Percentiles rank a stretch among this genome's conserved stretches.
Evolutionary conservation across 2,329 filamentous ascomycete species (phyloP).

Genomic region (Claviceps digitariae): DNA sequence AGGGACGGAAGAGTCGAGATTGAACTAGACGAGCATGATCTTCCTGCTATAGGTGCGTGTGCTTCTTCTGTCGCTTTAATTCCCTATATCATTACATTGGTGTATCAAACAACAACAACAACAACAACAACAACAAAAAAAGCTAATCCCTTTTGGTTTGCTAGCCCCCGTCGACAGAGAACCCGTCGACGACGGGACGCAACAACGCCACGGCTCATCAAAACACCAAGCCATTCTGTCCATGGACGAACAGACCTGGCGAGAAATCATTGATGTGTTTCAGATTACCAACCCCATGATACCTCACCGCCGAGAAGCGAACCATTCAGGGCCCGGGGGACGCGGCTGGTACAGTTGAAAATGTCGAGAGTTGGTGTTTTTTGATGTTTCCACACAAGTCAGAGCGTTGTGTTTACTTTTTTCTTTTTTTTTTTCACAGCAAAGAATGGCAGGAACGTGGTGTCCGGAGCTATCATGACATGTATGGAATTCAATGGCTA

Average conservation of each 20-base stretch:
- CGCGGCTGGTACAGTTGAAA: conserved; percentile 52
- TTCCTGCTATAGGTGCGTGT: conserved; percentile 68
- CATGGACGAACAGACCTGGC: conserved; percentile 76
- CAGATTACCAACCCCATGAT: conserved; percentile 72
- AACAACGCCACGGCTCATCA: conserved; percentile 37
- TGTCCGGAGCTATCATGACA: no score
- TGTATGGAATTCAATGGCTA: no score
- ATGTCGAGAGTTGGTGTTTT: background rate
- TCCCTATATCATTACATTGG: background rate
- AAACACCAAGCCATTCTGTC: conserved; percentile 81
- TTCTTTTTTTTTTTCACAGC: background rate
- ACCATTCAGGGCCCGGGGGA: conserved; percentile 35
- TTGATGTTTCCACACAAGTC: background rate
- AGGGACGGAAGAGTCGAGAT: conserved; percentile 70
- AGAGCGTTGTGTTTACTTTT: background rate
- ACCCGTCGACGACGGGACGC: conserved; percentile 31
- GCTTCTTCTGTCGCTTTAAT: background rate
- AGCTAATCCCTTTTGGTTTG: background rate
- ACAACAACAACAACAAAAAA: no score
- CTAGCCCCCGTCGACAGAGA: conserved; percentile 24
- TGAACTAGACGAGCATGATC: conserved; percentile 54
- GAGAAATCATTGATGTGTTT: conserved; percentile 61
- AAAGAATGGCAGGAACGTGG: no score
- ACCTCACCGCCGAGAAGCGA: conserved; percentile 56
- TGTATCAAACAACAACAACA: no score